Evolutionary conservation across 257 asterid genomes (phyloP).

Genomic region (Scutellaria barbata): DNA sequence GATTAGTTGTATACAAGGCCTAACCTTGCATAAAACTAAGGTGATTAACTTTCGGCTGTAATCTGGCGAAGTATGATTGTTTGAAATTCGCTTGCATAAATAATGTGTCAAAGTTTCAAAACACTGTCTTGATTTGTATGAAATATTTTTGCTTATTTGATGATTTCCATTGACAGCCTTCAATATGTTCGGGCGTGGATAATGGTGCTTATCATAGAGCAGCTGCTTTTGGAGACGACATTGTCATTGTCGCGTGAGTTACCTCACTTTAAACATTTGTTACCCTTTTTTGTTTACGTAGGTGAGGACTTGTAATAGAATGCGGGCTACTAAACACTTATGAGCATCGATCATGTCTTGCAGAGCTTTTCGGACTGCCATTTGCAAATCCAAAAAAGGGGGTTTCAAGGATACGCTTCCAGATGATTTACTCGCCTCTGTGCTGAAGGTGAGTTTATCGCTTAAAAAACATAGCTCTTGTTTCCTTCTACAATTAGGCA

Average conservation of each 20-base stretch:
- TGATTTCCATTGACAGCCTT: slow-evolving; percentile 53
- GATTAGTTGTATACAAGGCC: no score
- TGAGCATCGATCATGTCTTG: slow-evolving; percentile 12
- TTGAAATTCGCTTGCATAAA: no score
- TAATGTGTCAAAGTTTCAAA: no score
- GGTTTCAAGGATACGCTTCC: slow-evolving; percentile 92
- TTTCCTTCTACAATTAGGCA: not conserved
- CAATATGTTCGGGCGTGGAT: slow-evolving; percentile 59
- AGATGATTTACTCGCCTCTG: slow-evolving; percentile 90
- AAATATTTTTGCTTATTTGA: not conserved
- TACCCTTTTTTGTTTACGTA: slow-evolving; percentile 9
- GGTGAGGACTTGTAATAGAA: not conserved
- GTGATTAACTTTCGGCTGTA: not conserved
- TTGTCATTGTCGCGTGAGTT: slow-evolving; percentile 91
- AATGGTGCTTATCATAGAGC: slow-evolving; percentile 49
- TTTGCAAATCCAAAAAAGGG: slow-evolving; percentile 84
- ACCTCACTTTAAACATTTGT: slow-evolving; percentile 18
- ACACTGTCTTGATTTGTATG: not conserved
- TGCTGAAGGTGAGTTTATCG: slow-evolving; percentile 65
- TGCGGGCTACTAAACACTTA: not conserved
- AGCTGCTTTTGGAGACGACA: slow-evolving; percentile 77
- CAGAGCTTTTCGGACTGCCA: slow-evolving; percentile 85
- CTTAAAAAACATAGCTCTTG: not conserved
- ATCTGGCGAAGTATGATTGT: no score
- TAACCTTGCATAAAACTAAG: no score